Evolutionary conservation across 805 yeast genomes (phyloP).

Genomic region (Pichia cabralensis): DNA sequence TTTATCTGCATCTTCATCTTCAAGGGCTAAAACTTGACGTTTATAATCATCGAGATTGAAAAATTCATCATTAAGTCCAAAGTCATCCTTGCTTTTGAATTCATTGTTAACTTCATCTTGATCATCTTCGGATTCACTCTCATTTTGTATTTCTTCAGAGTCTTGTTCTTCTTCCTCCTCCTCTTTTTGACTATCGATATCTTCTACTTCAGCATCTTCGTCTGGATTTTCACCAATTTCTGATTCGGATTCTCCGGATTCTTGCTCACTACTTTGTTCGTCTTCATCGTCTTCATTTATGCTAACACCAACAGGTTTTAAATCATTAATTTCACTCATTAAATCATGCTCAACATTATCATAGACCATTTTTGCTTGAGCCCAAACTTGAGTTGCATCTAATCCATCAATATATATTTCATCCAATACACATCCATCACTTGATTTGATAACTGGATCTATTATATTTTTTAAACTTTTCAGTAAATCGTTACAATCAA

Average conservation of each 20-base stretch:
- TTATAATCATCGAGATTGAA: conserved; percentile 73
- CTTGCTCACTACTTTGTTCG: conserved; percentile 23
- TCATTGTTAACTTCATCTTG: conserved; percentile 12
- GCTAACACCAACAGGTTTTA: conserved; percentile 28
- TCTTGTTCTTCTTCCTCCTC: conserved; percentile 41
- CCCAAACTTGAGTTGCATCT: conserved; percentile 88
- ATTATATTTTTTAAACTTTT: conserved; percentile 9
- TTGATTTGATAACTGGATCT: conserved; percentile 19
- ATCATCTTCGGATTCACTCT: conserved; percentile 32
- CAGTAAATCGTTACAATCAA: conserved; percentile 7
- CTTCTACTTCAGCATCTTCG: conserved; percentile 21
- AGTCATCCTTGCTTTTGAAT: conserved; percentile 34
- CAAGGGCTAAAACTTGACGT: conserved; percentile 20
- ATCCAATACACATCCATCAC: conserved; percentile 57
- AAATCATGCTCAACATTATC: conserved; percentile 66
- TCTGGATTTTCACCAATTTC: conserved; percentile 21
- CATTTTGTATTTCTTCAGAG: conserved; percentile 29
- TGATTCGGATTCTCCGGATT: conserved; percentile 18
- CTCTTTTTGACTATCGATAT: conserved; percentile 1
- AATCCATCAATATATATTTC: conserved; percentile 78
- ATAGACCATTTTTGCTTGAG: conserved; percentile 76
- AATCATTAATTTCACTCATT: conserved; percentile 42
- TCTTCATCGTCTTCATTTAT: conserved; percentile 9
- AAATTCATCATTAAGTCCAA: conserved; percentile 73
- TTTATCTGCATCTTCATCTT: conserved; percentile 22